Base-by-base conservation (phyloP, 768 basidiomycete species). In the Favolaschia claudopus region DNA sequence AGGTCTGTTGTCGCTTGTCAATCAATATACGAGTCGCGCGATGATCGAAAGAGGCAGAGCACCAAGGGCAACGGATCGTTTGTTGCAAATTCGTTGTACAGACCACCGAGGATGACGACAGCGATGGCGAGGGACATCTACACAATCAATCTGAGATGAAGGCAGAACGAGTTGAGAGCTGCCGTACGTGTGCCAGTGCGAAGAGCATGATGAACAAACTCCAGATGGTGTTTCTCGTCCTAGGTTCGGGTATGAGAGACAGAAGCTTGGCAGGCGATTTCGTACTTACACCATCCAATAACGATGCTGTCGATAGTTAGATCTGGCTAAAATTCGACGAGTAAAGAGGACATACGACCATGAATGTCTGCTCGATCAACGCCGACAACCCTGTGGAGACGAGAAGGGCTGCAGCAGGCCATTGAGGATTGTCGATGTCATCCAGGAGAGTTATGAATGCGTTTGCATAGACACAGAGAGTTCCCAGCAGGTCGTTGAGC, bases 211-310 rank as follows among this genome's bases (percentile, higher is more conserved):
- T 22, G 29, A 53, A n/a, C 19, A 33, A 20, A 24, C 28, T 43
- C 40, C 27, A 32, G 20, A 36, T 4, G 10, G 29, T 32, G 25
- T 53, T 43, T 34, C 28, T 31, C 6, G 40, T 25, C 19, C 56
- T 58, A 22, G 4, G 17, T 2, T 19, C 22, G 33, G 22, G 40
- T 14, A 25, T 7, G 15, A 43, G 15, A 48, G 20, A 9, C 10
- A 14, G 40, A 17, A 34, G 17, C 10, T 17, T 13, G 20, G 4
- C 7, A n/a, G 19, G 27, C 7, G 8, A 38, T 14, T 29, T 17
- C 2, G 19, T 15, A 42, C 53, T 43, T 32, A 61, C 60, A 61
- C 34, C 28, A 29, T 55, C 48, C 53, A 61, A 55, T 61, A 61
- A 12, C 60, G 60, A 13, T 47, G 45, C 60, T 55, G 22, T 13